Base-by-base conservation (phyloP, 2,329 filamentous ascomycete species). In the Neonectria coccinea region DNA sequence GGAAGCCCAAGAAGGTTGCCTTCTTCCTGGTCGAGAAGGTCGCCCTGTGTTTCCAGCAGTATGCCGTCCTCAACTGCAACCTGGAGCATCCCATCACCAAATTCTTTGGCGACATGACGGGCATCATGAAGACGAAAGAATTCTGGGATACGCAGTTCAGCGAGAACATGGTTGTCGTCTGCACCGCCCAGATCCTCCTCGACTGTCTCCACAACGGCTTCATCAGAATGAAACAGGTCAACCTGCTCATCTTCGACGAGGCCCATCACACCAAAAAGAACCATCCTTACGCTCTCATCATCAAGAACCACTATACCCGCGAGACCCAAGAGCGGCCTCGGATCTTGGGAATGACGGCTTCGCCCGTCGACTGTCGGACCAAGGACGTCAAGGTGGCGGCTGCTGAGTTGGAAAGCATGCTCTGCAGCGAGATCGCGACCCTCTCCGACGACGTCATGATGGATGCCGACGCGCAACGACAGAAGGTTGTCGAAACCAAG, bases 271-370 rank as follows among this genome's bases (percentile, higher is more conserved):
- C 95, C 0, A 99, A 99, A 79, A 97, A 95, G 77, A 92, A 94
- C 56, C 96, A 99, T 73, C 86, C 93, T 0, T 99, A 97, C 75
- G 93, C 95, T 20, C 86, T 88, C 29, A 96, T 99, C 63, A 92
- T 99, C 79, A 94, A 92, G 72, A 91, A 97, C 63, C 94, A 92
- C 70, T 98, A 97, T 74, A 73, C 88, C 1, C 79, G 84, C 2
- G 81, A 84, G 31, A 70, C 76, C 1, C 79, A 83, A 1, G 67
- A 76, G 0, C 85, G 89, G 5, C 96, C 96, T 4, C 91, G 90
- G 41, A 89, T 99, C 20, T 92, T 99, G 69, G 95, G 95, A 27
- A 97, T 98, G 95, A 99, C 96, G 1, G 96, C 96, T 8, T 98
- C 96, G 0, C 96, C 96, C 0, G 91, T 97, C 3, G 94, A 98